A percentile compares a stretch with the other conserved stretches of the same genome.
phyloP scores from a whole-genome alignment of 345 rosid species.

The Combretum micranthum region DNA sequence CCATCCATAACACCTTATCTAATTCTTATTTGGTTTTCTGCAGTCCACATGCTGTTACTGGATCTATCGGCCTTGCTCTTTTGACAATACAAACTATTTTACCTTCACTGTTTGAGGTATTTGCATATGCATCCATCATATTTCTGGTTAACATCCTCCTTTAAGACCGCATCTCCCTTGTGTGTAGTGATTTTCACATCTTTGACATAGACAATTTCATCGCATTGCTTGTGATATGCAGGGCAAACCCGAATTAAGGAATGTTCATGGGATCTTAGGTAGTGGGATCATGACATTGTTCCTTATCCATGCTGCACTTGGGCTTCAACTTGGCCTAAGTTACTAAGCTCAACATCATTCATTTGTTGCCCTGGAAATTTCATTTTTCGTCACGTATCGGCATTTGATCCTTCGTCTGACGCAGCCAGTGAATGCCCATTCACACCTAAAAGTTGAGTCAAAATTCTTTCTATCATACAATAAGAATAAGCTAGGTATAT shows the following conservation, averaged over 20 bases:
- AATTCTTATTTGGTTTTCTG: constrained; percentile 6
- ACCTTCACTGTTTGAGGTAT: constrained; percentile 79
- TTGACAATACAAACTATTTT: constrained; percentile 68
- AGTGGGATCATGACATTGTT: constrained; percentile 89
- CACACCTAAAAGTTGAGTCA: too few species aligned
- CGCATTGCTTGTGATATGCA: constrained; percentile 16
- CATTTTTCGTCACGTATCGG: neutral
- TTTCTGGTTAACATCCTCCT: too few species aligned
- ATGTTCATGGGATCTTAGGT: constrained; percentile 75
- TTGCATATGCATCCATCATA: neutral
- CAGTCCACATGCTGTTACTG: constrained; percentile 92
- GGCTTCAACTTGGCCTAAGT: constrained; percentile 88
- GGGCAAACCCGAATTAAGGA: constrained; percentile 79
- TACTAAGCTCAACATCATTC: constrained; percentile 25
- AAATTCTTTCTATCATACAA: too few species aligned
- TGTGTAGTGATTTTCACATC: neutral
- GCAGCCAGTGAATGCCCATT: constrained; percentile 31
- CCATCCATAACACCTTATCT: neutral
- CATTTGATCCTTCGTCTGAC: neutral
- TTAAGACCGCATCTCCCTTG: neutral
- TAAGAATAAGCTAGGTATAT: too few species aligned
- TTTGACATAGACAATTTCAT: neutral
- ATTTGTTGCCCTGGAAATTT: neutral
- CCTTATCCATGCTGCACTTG: constrained; percentile 68
- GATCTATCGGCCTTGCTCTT: constrained; percentile 64